phyloP scores from a whole-genome alignment of 2,329 filamentous ascomycete species.

The Aspergillus sp. region DNA sequence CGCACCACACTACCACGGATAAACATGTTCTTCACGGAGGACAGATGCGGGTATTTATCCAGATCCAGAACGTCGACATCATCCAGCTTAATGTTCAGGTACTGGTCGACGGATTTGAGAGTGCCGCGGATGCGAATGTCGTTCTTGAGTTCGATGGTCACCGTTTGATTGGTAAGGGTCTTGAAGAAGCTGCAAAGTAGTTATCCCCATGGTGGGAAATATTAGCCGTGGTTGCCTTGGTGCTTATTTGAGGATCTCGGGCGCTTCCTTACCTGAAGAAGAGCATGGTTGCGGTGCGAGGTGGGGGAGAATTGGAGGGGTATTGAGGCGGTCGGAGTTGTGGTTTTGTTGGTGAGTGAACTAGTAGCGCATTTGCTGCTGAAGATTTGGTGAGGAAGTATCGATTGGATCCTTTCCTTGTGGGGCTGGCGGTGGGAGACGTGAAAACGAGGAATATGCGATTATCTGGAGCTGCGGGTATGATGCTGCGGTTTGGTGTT shows the following conservation, averaged over 20 bases:
- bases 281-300: slow-evolving; percentile 45
- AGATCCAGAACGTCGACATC: slow-evolving; percentile 92
- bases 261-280: slow-evolving; percentile 52
- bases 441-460: not conserved
- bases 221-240: not conserved
- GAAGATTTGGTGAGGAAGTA: too few species aligned
- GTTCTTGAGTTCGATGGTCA: slow-evolving; percentile 99
- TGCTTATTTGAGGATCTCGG: not conserved
- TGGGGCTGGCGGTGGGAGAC: not conserved
- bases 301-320: slow-evolving; percentile 6
- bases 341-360: too few species aligned
- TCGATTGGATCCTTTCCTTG: not conserved
- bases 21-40: slow-evolving; percentile 91
- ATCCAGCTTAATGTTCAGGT: slow-evolving; percentile 98
- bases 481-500: slow-evolving; percentile 1
- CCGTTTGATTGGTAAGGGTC: slow-evolving; percentile 93
- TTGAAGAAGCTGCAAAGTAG: slow-evolving; percentile 79
- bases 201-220: not conserved
- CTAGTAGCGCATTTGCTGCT: not conserved
- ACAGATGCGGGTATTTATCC: slow-evolving; percentile 89
- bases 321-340: not conserved
- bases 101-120: slow-evolving; percentile 97
- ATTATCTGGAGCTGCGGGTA: not conserved
- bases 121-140: slow-evolving; percentile 96
- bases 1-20: slow-evolving; percentile 90